Evolutionary conservation across 2,329 filamentous ascomycete species (phyloP).

Genomic region (Microdochium paspali): DNA sequence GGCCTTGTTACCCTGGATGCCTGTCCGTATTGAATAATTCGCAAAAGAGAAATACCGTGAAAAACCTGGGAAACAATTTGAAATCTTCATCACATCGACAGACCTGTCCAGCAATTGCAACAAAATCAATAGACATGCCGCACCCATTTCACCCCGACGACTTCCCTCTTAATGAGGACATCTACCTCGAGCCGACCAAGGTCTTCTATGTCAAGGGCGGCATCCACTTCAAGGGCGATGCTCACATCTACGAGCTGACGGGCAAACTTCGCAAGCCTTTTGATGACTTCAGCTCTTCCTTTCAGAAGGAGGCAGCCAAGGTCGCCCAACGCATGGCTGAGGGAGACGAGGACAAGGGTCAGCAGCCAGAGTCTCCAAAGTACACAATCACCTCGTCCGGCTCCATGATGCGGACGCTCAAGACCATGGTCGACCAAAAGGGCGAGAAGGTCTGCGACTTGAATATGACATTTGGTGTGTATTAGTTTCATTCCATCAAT

Average conservation of each 20-base stretch:
- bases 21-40: too few relatives aligned
- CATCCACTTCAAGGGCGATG: conserved; percentile 22
- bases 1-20: too few relatives aligned
- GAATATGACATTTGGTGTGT: conserved; percentile 25
- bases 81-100: too few relatives aligned
- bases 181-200: conserved; percentile 13
- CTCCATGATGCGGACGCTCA: conserved; percentile 26
- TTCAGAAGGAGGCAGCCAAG: conserved; percentile 13
- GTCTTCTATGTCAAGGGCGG: conserved; percentile 19
- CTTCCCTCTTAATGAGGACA: conserved; percentile 20
- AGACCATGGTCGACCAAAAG: conserved; percentile 14
- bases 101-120: too few relatives aligned
- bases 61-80: too few relatives aligned
- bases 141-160: conserved; percentile 22
- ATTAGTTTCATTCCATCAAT: too few relatives aligned
- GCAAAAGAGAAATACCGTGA: too few relatives aligned
- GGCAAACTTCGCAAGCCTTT: conserved; percentile 13
- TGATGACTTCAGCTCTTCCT: conserved; percentile 18
- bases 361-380: conserved; percentile 3
- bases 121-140: conserved; percentile 15
- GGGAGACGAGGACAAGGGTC: conserved; percentile 4
- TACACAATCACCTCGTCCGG: conserved; percentile 19
- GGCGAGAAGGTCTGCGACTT: conserved; percentile 19
- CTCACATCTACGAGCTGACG: conserved; percentile 17
- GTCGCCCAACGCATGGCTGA: conserved; percentile 9